Conservation (phyloP, 139 green algal species). For the Coelastrella sp. region DNA sequence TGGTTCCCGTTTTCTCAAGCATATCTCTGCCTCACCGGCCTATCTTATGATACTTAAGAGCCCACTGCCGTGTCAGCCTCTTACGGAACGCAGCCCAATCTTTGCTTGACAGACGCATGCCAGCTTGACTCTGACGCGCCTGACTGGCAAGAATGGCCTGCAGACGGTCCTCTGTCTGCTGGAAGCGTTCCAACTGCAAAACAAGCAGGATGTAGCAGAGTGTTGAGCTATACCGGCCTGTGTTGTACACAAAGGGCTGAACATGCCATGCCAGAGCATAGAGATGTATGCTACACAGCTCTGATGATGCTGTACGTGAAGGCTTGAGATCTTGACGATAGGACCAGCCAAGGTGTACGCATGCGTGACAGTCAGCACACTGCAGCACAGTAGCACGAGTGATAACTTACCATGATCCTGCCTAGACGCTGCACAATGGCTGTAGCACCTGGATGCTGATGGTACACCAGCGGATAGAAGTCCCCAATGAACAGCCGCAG, state of each 20-base stretch:
- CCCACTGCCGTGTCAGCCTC: constrained; percentile 51
- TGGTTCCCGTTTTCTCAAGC: not conserved
- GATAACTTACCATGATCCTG: constrained; percentile 54
- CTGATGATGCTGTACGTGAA: too few species aligned
- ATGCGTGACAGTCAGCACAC: too few species aligned
- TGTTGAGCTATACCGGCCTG: not conserved
- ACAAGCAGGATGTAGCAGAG: not conserved
- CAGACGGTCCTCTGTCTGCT: constrained; percentile 56
- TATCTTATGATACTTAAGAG: constrained; percentile 58
- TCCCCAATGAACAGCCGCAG: constrained; percentile 46
- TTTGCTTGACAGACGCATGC: constrained; percentile 49
- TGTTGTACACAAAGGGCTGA: too few species aligned
- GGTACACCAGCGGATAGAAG: constrained; percentile 58
- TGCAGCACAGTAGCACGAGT: too few species aligned
- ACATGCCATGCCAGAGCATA: too few species aligned
- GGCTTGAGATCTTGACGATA: too few species aligned
- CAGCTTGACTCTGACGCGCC: constrained; percentile 26
- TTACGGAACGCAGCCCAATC: constrained; percentile 55
- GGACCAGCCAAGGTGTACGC: too few species aligned
- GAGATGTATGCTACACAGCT: too few species aligned
- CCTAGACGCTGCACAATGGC: constrained; percentile 56
- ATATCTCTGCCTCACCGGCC: constrained; percentile 24
- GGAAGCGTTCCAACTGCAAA: constrained; percentile 53
- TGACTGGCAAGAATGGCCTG: constrained; percentile 44
- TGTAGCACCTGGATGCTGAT: constrained; percentile 54